phyloP scores from a whole-genome alignment of 2,329 filamentous ascomycete species.

The Mollisia scopiformis region DNA sequence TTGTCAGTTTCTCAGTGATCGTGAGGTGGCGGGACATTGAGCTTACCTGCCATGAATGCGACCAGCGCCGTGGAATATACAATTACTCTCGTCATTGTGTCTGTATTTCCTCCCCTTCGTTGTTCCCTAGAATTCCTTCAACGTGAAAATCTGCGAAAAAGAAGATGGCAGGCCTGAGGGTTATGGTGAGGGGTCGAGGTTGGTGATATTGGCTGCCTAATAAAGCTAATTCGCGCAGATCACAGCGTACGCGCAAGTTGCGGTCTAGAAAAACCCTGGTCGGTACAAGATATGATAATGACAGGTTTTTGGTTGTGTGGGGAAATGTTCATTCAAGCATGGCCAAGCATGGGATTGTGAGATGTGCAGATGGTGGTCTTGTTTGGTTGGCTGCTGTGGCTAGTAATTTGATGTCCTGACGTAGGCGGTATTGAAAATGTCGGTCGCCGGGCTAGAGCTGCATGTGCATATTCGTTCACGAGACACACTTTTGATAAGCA shows the following conservation, averaged over 20 bases:
- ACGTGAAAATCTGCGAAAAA: conserved; percentile 1
- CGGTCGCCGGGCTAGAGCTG: not conserved
- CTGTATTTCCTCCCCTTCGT: conserved; percentile 11
- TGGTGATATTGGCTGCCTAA: conserved; percentile 11
- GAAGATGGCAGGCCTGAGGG: not conserved
- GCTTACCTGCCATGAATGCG: conserved; percentile 47
- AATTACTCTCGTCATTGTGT: conserved; percentile 45
- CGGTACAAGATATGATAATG: conserved; percentile 7
- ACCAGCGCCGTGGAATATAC: conserved; percentile 45
- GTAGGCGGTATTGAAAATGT: not conserved
- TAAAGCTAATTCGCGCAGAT: not conserved
- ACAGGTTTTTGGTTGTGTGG: not conserved
- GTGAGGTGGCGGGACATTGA: conserved; percentile 20
- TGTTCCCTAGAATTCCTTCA: conserved; percentile 12
- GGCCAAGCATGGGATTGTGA: conserved; percentile 15
- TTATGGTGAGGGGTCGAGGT: not conserved
- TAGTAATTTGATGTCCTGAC: conserved; percentile 6
- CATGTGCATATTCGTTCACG: conserved; percentile 21
- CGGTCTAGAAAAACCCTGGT: conserved; percentile 6
- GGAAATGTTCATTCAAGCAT: conserved; percentile 4
- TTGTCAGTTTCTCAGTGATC: conserved; percentile 2
- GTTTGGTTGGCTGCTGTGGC: conserved; percentile 7
- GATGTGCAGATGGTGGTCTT: not conserved
- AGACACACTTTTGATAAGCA: conserved; percentile 17
- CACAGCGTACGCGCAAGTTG: conserved; percentile 9